Percentiles rank a stretch among this genome's conserved stretches.
Evolutionary conservation across 352 stramenopile genomes (phyloP).

Genomic region (Phytophthora crassamura): DNA sequence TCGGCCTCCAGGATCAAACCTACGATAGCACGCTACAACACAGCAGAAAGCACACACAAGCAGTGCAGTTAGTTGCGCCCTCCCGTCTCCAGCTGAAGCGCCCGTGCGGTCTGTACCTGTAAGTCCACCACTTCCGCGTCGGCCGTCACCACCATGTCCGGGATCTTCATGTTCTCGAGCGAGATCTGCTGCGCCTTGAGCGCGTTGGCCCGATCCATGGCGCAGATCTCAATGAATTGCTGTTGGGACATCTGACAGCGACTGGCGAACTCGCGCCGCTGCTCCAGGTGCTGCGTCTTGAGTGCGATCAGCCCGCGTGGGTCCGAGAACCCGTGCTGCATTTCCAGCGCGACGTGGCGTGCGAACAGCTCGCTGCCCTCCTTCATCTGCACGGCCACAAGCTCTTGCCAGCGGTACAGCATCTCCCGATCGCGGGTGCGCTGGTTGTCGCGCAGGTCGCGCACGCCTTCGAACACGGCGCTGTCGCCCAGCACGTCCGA

Average conservation of each 20-base stretch:
- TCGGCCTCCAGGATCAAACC: constrained; percentile 75
- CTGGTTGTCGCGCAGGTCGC: constrained; percentile 65
- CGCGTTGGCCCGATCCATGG: constrained; percentile 65
- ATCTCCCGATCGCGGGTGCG: constrained; percentile 70
- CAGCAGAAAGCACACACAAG: constrained; percentile 4
- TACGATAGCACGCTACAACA: constrained; percentile 64
- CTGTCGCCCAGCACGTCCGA: constrained; percentile 69
- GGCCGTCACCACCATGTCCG: constrained; percentile 65
- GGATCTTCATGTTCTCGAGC: constrained; percentile 76
- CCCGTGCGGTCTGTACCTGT: constrained; percentile 46
- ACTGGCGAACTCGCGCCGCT: constrained; percentile 68
- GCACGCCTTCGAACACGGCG: constrained; percentile 72
- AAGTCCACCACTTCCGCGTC: constrained; percentile 50
- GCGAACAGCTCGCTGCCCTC: constrained; percentile 75
- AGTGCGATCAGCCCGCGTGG: constrained; percentile 55
- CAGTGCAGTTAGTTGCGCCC: constrained; percentile 9
- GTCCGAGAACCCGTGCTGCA: constrained; percentile 51
- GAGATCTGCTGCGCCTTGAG: constrained; percentile 77
- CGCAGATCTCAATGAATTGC: constrained; percentile 81
- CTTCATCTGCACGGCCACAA: constrained; percentile 86
- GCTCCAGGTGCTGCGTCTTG: constrained; percentile 70
- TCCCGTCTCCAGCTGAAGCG: background rate
- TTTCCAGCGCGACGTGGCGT: constrained; percentile 59
- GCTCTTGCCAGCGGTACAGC: constrained; percentile 81
- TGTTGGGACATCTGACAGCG: constrained; percentile 80